Conservation (phyloP, 352 stramenopile species). For the Globisporangium sylvaticum region DNA sequence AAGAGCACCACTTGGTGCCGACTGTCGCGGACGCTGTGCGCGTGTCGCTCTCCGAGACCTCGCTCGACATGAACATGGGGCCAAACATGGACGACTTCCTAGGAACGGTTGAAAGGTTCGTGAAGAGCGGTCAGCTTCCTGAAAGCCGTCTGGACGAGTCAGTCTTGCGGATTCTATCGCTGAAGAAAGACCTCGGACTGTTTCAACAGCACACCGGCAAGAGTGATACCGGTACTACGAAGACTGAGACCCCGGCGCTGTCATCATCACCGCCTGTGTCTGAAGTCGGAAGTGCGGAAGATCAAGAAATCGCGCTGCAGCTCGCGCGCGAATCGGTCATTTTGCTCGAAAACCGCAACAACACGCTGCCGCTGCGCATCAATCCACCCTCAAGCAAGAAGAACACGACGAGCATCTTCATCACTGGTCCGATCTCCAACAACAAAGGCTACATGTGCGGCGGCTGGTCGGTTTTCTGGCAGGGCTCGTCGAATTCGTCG, state of each 20-base stretch:
- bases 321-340: conserved; percentile 78
- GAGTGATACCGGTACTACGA: background rate
- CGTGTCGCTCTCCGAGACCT: conserved; percentile 75
- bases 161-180: conserved; percentile 53
- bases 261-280: background rate
- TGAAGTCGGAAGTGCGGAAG: conserved; percentile 41
- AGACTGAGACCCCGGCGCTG: conserved; percentile 7
- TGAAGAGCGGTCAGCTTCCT: conserved; percentile 32
- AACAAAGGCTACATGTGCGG: conserved; percentile 72
- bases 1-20: conserved; percentile 75
- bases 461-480: conserved; percentile 72
- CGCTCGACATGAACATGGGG: conserved; percentile 92
- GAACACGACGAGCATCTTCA: conserved; percentile 34
- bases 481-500: conserved; percentile 50
- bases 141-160: conserved; percentile 59
- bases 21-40: conserved; percentile 60
- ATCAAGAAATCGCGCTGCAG: conserved; percentile 52
- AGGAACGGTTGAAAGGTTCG: conserved; percentile 47
- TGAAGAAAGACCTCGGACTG: conserved; percentile 52
- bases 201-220: conserved; percentile 16
- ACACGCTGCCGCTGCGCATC: conserved; percentile 34
- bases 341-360: conserved; percentile 67
- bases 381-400: background rate
- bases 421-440: conserved; percentile 58
- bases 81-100: conserved; percentile 49